phyloP scores from a whole-genome alignment of 768 basidiomycete genomes.

The Russula vinacea region DNA sequence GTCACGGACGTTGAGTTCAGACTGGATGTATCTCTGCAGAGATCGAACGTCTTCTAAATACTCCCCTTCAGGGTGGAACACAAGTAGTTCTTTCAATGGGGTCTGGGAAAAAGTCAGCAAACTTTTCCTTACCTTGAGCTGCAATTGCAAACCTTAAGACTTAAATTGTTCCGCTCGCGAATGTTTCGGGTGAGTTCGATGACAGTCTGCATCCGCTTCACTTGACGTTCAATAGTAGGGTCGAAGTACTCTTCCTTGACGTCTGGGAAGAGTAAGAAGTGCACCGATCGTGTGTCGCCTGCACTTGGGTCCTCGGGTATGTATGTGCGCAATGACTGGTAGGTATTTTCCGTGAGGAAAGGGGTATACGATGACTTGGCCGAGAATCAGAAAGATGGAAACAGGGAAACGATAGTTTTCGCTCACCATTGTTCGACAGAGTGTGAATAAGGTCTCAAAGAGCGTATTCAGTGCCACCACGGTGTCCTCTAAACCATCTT shows the following conservation, averaged over 20 bases:
- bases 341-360: conserved; percentile 94
- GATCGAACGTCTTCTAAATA: conserved; percentile 85
- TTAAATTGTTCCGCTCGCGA: conserved; percentile 81
- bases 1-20: conserved; percentile 93
- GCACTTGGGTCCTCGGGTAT: conserved; percentile 71
- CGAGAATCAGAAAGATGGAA: conserved; percentile 10
- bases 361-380: conserved; percentile 93
- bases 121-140: not conserved
- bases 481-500: conserved; percentile 87
- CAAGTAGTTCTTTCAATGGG: conserved; percentile 85
- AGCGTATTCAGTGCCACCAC: conserved; percentile 87
- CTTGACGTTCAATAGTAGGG: conserved; percentile 87
- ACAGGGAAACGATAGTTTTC: not conserved
- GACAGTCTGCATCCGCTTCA: conserved; percentile 90
- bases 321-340: conserved; percentile 83
- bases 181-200: conserved; percentile 89
- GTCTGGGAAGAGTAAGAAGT: conserved; percentile 92
- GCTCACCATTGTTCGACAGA: conserved; percentile 91
- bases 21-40: conserved; percentile 83
- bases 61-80: conserved; percentile 85
- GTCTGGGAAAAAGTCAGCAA: conserved; percentile 48
- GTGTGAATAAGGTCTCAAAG: conserved; percentile 90
- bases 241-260: conserved; percentile 96
- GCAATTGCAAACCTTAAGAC: conserved; percentile 72
- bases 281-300: conserved; percentile 85